phyloP scores from a whole-genome alignment of 495 filamentous ascomycete genomes.

The Trichoderma parareesei region DNA sequence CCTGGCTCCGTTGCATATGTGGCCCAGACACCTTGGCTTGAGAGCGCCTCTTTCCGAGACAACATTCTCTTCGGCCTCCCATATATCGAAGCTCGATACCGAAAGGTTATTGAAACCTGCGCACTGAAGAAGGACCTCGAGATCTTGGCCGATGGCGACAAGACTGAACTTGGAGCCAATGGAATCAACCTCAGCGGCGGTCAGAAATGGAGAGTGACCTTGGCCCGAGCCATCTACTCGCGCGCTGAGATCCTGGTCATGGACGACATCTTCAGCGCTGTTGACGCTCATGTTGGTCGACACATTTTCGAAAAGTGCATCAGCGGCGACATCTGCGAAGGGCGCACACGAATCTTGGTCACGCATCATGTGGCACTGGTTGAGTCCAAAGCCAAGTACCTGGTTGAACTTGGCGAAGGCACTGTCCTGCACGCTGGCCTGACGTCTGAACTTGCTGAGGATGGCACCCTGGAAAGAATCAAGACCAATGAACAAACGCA shows the following conservation, averaged over 20 bases:
- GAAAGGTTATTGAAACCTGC: constrained; percentile 57
- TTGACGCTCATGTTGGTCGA: constrained; percentile 66
- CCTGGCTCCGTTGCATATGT: constrained; percentile 65
- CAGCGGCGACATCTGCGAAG: constrained; percentile 57
- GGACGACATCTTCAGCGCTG: constrained; percentile 78
- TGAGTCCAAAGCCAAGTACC: constrained; percentile 59
- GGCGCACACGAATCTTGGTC: constrained; percentile 68
- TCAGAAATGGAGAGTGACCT: constrained; percentile 72
- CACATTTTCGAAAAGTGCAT: constrained; percentile 71
- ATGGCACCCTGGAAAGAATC: constrained; percentile 49
- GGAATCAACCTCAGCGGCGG: constrained; percentile 81
- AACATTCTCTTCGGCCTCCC: constrained; percentile 73
- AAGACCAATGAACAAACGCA: constrained; percentile 46
- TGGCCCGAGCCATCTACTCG: constrained; percentile 73
- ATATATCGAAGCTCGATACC: constrained; percentile 54
- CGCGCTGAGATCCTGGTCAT: constrained; percentile 70
- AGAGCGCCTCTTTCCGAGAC: constrained; percentile 67
- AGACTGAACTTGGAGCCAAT: constrained; percentile 73
- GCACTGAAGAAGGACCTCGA: constrained; percentile 66
- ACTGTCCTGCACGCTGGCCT: constrained; percentile 52
- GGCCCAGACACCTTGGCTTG: constrained; percentile 79
- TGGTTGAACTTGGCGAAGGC: constrained; percentile 62
- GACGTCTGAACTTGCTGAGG: constrained; percentile 47
- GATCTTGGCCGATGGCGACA: constrained; percentile 63
- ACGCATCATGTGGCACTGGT: constrained; percentile 76